A percentile compares a stretch with the other conserved stretches of the same genome.
phyloP scores from a whole-genome alignment of 805 yeast genomes.

The Saturnispora zaruensis region DNA sequence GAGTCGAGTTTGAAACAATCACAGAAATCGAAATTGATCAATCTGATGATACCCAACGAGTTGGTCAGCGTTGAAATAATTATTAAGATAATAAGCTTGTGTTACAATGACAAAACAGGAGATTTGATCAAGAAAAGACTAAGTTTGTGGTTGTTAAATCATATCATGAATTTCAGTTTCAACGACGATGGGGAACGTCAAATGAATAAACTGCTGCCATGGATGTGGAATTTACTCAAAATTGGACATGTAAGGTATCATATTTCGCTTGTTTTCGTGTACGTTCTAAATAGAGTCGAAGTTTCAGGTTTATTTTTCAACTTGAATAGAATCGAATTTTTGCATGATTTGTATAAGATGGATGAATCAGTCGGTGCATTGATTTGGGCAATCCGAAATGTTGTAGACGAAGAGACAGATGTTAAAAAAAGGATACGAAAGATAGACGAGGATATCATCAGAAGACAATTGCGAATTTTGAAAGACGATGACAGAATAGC shows the following conservation, averaged over 20 bases:
- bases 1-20: background rate
- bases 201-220: background rate
- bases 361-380: slow-evolving; percentile 3
- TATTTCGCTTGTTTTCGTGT: background rate
- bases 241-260: background rate
- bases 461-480: background rate
- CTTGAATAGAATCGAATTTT: background rate
- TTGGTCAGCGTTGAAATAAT: background rate
- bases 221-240: slow-evolving; percentile 6
- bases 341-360: background rate
- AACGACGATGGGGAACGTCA: background rate
- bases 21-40: background rate
- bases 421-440: background rate
- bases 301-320: background rate
- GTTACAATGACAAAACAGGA: background rate
- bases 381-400: background rate
- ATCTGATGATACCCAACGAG: slow-evolving; percentile 1
- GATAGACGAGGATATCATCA: background rate
- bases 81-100: background rate
- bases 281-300: background rate
- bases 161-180: slow-evolving; percentile 1
- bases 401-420: background rate
- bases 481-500: background rate
- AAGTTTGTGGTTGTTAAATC: background rate
- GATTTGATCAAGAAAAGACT: slow-evolving; percentile 1